Percentiles rank a stretch among this genome's conserved stretches.
Evolutionary conservation across 2,329 filamentous ascomycete genomes (phyloP).

Genomic region (Cladosporium velox): DNA sequence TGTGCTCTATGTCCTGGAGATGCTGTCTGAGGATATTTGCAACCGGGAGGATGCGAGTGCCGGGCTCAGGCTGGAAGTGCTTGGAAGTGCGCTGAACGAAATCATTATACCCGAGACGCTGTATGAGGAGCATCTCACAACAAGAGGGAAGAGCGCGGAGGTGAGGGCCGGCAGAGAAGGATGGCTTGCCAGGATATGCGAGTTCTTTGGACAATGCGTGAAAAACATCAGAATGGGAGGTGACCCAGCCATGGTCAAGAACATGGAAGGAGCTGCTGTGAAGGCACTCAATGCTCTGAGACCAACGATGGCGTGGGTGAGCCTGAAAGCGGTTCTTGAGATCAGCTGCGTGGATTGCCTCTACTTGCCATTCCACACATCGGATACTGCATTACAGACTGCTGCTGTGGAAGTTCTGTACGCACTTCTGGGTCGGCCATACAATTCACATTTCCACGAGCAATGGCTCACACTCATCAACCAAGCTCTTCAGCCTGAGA

Average conservation of each 20-base stretch:
- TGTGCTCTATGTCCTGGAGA: conserved; percentile 85
- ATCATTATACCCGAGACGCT: conserved; percentile 83
- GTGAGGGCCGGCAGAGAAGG: conserved; percentile 80
- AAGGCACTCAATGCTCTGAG: conserved; percentile 77
- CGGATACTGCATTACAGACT: conserved; percentile 73
- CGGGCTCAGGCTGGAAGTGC: conserved; percentile 74
- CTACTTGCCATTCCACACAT: conserved; percentile 68
- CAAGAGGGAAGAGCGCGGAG: conserved; percentile 66
- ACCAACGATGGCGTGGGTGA: conserved; percentile 82
- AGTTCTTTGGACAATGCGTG: conserved; percentile 73
- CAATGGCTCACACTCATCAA: conserved; percentile 34
- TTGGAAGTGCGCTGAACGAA: conserved; percentile 89
- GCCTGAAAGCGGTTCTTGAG: conserved; percentile 75
- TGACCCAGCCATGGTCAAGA: conserved; percentile 64
- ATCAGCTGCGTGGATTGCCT: conserved; percentile 70
- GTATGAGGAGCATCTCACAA: conserved; percentile 66
- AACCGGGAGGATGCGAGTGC: conserved; percentile 83
- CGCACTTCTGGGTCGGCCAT: conserved; percentile 43
- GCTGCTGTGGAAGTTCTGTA: conserved; percentile 49
- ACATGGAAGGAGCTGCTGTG: conserved; percentile 58
- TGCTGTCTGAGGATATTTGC: conserved; percentile 91
- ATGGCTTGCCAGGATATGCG: conserved; percentile 78
- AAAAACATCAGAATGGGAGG: conserved; percentile 39
- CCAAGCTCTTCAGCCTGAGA: conserved; percentile 33
- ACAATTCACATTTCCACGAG: conserved; percentile 70